These are phyloP conservation scores for Solanum gandarillasii DNA, from an alignment of 257 asterid genomes.

Conservation along the genomic window DNA sequence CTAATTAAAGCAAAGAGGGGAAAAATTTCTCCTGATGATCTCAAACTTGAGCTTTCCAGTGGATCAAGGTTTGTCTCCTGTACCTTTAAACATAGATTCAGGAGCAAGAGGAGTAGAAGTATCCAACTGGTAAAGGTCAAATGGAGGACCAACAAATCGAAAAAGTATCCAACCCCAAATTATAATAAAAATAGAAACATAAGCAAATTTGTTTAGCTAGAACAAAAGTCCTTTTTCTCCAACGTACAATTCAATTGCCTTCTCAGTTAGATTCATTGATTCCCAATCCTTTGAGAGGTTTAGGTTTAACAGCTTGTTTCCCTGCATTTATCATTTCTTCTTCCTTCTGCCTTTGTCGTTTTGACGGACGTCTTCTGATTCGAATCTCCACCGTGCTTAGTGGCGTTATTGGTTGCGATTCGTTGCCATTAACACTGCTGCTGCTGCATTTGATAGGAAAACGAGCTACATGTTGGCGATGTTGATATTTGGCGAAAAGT, in stretches of 20 bases:
- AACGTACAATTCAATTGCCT: constrained; percentile 44
- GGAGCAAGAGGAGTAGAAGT: constrained; percentile 63
- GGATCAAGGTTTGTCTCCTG: neutral
- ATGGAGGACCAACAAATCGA: constrained; percentile 77
- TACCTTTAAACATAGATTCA: constrained; percentile 42
- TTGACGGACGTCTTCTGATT: too few species aligned
- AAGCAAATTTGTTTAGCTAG: constrained; percentile 90
- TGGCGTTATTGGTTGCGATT: too few species aligned
- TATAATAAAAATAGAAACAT: constrained; percentile 71
- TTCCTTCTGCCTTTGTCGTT: too few species aligned
- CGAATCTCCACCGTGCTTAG: too few species aligned
- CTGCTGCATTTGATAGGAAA: too few species aligned
- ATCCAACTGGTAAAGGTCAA: constrained; percentile 73
- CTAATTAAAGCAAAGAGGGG: neutral
- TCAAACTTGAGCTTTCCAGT: neutral
- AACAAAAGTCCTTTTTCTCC: constrained; percentile 69
- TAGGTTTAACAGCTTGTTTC: too few species aligned
- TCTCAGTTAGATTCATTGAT: too few species aligned
- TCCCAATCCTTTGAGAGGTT: too few species aligned
- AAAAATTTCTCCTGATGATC: neutral
- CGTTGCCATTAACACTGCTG: too few species aligned
- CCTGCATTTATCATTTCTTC: too few species aligned
- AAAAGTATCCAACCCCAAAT: constrained; percentile 85
- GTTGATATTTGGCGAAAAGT: too few species aligned
- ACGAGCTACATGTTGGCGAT: too few species aligned